These are phyloP conservation scores for Kwoniella botswanensis DNA, from an alignment of 768 basidiomycete genomes.

Conservation along the genomic window DNA sequence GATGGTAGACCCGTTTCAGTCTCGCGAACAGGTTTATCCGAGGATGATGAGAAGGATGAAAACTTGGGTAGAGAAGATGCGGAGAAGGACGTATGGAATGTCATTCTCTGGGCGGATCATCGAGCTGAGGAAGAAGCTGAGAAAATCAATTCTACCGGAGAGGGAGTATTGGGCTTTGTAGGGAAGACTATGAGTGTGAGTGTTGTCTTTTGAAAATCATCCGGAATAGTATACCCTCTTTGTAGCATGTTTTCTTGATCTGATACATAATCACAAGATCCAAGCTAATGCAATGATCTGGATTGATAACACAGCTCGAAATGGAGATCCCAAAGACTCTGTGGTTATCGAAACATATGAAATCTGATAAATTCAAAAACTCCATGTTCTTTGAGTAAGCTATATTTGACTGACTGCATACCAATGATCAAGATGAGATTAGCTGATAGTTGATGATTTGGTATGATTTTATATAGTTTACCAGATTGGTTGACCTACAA, in stretches of 20 bases:
- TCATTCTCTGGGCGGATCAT: conserved; percentile 97
- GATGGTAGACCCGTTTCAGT: conserved; percentile 74
- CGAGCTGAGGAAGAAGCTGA: conserved; percentile 90
- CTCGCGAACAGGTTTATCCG: conserved; percentile 59
- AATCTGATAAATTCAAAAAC: conserved; percentile 66
- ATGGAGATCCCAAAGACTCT: conserved; percentile 99
- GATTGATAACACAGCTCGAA: conserved; percentile 69
- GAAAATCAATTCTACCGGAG: conserved; percentile 81
- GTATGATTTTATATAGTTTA: conserved; percentile 73
- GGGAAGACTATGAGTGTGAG: conserved; percentile 89
- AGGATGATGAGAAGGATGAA: conserved; percentile 35
- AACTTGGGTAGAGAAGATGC: conserved; percentile 60
- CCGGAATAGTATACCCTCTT: too few relatives aligned
- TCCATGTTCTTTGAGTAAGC: conserved; percentile 61
- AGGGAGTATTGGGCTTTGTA: conserved; percentile 88
- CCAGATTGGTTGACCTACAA: conserved; percentile 96
- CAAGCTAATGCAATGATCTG: neutral
- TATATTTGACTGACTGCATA: neutral
- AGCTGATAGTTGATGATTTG: conserved; percentile 46
- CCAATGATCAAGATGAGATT: conserved; percentile 11
- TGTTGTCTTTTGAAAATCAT: neutral
- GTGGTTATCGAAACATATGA: conserved; percentile 93
- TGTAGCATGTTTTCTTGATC: too few relatives aligned
- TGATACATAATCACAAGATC: too few relatives aligned
- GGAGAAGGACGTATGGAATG: conserved; percentile 67